These are phyloP conservation scores for Solanum commersonii DNA, from an alignment of 257 asterid species.

Conservation along the genomic window DNA sequence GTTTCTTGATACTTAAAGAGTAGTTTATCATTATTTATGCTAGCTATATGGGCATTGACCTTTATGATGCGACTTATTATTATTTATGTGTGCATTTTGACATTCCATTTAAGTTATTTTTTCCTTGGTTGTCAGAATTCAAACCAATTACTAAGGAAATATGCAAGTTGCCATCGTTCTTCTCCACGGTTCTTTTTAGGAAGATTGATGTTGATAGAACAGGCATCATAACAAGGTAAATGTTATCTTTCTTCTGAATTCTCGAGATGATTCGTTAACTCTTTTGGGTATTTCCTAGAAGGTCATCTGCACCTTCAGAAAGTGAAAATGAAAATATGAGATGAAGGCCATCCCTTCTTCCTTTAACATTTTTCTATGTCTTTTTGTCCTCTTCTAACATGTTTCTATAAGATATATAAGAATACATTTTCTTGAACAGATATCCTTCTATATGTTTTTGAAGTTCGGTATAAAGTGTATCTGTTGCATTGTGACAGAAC, in stretches of 20 bases:
- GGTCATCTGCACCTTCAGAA: neutral
- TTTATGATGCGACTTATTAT: neutral
- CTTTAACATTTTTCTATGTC: neutral
- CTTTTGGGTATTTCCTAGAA: neutral
- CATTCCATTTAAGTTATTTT: neutral
- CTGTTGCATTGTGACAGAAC: neutral
- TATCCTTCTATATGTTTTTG: neutral
- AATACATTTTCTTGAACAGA: neutral
- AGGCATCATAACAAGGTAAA: slow-evolving; percentile 80
- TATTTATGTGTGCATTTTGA: neutral
- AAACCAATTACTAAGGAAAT: slow-evolving; percentile 90
- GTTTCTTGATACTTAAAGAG: neutral
- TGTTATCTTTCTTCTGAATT: neutral
- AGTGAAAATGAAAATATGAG: neutral
- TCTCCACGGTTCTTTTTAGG: slow-evolving; percentile 70
- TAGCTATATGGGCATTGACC: neutral
- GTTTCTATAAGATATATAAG: neutral
- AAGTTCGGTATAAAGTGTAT: neutral
- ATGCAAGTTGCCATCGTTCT: slow-evolving; percentile 98
- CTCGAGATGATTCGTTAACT: neutral
- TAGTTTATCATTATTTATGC: neutral
- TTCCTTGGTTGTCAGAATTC: slow-evolving; percentile 53
- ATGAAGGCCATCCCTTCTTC: neutral
- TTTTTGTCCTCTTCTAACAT: neutral
- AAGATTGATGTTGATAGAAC: slow-evolving; percentile 60